phyloP scores from a whole-genome alignment of 2,329 filamentous ascomycete species.

The Aspergillus quadrilineatus region DNA sequence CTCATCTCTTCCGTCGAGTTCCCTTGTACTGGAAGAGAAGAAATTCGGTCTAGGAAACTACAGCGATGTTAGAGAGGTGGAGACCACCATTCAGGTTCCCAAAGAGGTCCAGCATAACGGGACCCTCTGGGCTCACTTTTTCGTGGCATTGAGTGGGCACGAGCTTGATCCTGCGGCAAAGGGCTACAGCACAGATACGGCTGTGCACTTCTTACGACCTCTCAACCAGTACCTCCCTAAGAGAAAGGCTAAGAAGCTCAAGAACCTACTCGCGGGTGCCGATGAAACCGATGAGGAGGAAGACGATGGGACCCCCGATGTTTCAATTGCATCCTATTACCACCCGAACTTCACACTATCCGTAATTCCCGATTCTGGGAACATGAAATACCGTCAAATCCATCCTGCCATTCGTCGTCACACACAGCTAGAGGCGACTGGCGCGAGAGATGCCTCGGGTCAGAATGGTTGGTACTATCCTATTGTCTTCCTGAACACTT shows the following conservation, averaged over 20 bases:
- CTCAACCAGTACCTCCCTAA: constrained; percentile 86
- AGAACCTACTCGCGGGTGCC: constrained; percentile 69
- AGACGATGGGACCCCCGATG: constrained; percentile 58
- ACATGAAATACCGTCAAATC: constrained; percentile 64
- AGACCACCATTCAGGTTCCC: constrained; percentile 76
- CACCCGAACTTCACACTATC: constrained; percentile 92
- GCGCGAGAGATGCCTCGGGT: constrained; percentile 77
- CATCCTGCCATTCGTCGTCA: constrained; percentile 75
- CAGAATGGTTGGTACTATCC: constrained; percentile 94
- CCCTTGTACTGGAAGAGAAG: constrained; percentile 75
- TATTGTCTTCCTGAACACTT: constrained; percentile 87
- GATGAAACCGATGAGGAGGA: constrained; percentile 53
- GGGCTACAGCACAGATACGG: constrained; percentile 70
- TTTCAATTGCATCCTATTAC: constrained; percentile 82
- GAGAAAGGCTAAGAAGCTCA: constrained; percentile 85
- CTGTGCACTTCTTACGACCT: constrained; percentile 80
- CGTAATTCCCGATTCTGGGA: constrained; percentile 76
- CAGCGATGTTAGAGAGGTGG: constrained; percentile 72
- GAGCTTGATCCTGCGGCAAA: constrained; percentile 71
- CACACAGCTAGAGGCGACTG: constrained; percentile 74
- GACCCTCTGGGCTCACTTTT: constrained; percentile 93
- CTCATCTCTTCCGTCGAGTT: constrained; percentile 62
- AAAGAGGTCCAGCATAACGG: constrained; percentile 82
- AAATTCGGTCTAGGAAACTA: constrained; percentile 76
- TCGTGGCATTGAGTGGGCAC: constrained; percentile 73